Base-by-base conservation (phyloP, 768 basidiomycete species). In the Termitomyces sp. region DNA sequence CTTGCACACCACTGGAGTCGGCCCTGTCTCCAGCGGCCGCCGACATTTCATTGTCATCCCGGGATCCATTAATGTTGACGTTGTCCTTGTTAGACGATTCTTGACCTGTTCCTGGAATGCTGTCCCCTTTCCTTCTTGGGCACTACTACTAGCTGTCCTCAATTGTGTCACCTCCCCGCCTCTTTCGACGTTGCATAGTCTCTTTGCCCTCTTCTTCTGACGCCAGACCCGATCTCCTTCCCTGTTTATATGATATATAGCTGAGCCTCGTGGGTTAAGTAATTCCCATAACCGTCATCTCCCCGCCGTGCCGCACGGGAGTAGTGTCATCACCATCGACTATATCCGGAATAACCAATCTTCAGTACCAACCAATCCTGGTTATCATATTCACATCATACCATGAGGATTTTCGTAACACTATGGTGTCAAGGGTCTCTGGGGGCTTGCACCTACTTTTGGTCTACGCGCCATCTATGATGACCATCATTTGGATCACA, bases 391-490 rank as follows among this genome's bases (percentile, higher is more conserved):
- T 45, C 6, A 48, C 27, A 27, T 18, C 18, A 30, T 33, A 44
- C 40, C 44, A 45, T 44, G 13, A 20, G 22, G 26, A 13, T 40
- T 24, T 34, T 51, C 18, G 14, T 49, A 7, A 53, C 16, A 30
- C n/a, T 51, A 40, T 57, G 50, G 55, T 56, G 56, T 51, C 14
- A 39, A 20, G 62, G 46, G 62, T 62, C 43, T 54, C 62, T 34
- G 62, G 62, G 61, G 62, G 45, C 55, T 12, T 22, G 24, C 49
- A 27, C 45, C 45, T 45, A 34, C 44, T 53, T 33, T 48, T 54
- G 49, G 36, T 53, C 42, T 45, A 46, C 30, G 58, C 48, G 54
- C 51, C 27, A 26, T 33, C 50, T 45, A 52, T 33, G 37, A 47
- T 47, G 45, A 27, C 30, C 46, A 49, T 58, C 24, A 27, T 12